These are phyloP conservation scores for Aphanomyces astaci DNA, from an alignment of 352 stramenopile genomes.

Conservation along the genomic window DNA sequence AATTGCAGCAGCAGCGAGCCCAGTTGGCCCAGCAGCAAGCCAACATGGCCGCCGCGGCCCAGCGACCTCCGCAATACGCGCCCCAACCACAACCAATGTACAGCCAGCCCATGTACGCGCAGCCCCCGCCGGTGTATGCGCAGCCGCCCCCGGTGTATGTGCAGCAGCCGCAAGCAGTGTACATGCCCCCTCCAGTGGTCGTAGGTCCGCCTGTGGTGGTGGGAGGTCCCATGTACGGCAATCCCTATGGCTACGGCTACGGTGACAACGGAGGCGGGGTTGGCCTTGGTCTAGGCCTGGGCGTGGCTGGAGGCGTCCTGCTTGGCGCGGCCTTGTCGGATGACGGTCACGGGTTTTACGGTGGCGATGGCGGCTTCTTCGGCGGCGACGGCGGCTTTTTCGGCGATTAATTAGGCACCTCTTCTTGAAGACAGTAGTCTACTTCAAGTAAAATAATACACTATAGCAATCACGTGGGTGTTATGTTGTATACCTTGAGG, in stretches of 20 bases:
- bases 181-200: conserved; percentile 11
- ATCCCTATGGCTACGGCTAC: conserved; percentile 12
- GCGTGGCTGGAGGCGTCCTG: conserved; percentile 64
- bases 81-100: neutral
- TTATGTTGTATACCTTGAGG: no score
- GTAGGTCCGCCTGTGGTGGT: conserved; percentile 1
- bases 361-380: neutral
- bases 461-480: no score
- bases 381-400: conserved; percentile 7
- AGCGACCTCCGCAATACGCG: conserved; percentile 1
- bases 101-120: conserved; percentile 24
- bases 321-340: conserved; percentile 41
- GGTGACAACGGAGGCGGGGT: conserved; percentile 26
- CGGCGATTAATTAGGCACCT: neutral
- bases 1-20: conserved; percentile 16
- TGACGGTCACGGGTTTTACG: neutral
- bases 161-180: conserved; percentile 25
- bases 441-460: no score
- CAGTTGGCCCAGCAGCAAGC: conserved; percentile 22
- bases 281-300: conserved; percentile 51
- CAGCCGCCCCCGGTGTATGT: conserved; percentile 26
- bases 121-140: conserved; percentile 26
- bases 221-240: conserved; percentile 19
- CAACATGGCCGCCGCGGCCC: conserved; percentile 4
- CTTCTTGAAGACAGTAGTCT: no score